Evolutionary conservation across 495 filamentous ascomycete genomes (phyloP), one percentile per base, ranked within the genome.

Genomic region (Tuber brumale): DNA sequence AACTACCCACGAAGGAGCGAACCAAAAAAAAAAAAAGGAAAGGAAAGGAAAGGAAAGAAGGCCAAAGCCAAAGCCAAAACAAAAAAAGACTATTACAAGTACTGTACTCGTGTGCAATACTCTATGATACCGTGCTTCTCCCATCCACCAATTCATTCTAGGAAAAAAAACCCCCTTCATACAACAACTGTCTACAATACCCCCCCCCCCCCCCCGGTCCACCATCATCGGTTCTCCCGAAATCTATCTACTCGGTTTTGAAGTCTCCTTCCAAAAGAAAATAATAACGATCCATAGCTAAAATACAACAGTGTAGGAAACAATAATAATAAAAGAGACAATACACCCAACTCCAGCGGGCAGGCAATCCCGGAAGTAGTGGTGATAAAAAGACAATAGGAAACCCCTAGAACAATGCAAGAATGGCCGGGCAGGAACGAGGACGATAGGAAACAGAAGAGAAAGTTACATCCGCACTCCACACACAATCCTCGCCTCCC

Each of bases 211-310:
- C 12, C 57, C 57, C 57, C 0, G 5, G 57, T n/a, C 3, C 57
- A 66, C 31, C n/a, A 66, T n/a, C 27, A 3, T 6, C n/a, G 57
- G 27, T 16, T 18, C 57, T 18, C n/a, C n/a, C n/a, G 12, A 66
- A 66, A 31, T 66, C 57, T 66, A 66, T 66, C 12, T 31, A n/a
- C 57, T 66, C 10, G 10, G 31, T 31, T 31, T 66, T 66, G 12
- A 66, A 66, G 57, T 16, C 57, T 66, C 27, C 57, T 66, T 66
- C 57, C 57, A 66, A 66, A 66, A 31, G 21, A 57, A 57, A 57
- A n/a, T 9, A 66, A 31, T 27, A 23, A 66, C 12, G 10, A 31
- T 66, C 57, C 57, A 66, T 66, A 66, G 57, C 57, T 66, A 66
- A 66, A 66, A 66, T 66, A 66, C 57, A 66, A 57, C 9, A 27